phyloP scores from a whole-genome alignment of 805 yeast genomes.

The Sugiyamaella americana region DNA sequence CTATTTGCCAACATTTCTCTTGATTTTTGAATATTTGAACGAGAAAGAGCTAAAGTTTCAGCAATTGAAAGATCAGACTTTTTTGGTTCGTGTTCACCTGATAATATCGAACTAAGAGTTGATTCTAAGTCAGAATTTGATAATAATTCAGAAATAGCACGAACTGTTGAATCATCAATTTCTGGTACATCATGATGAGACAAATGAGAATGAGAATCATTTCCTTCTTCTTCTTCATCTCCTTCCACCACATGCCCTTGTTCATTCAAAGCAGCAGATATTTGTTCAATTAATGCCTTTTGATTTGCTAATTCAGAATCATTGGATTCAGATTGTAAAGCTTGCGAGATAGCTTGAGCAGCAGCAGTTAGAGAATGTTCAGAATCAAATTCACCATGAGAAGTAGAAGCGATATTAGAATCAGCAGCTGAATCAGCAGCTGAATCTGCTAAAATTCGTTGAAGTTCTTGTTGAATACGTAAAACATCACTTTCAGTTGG shows the following conservation, averaged over 20 bases:
- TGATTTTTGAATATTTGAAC: conserved; percentile 15
- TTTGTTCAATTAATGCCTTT: conserved; percentile 11
- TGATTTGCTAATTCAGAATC: conserved; percentile 1
- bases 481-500: not conserved
- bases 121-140: conserved; percentile 11
- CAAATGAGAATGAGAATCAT: conserved; percentile 9
- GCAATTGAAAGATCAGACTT: conserved; percentile 42
- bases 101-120: conserved; percentile 5
- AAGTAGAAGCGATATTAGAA: not conserved
- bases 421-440: not conserved
- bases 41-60: conserved; percentile 48
- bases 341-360: conserved; percentile 5
- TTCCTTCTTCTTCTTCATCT: conserved; percentile 3
- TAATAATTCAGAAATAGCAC: conserved; percentile 5
- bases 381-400: not conserved
- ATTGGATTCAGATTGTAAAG: not conserved
- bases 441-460: not conserved
- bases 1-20: conserved; percentile 9
- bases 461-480: not conserved
- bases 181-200: conserved; percentile 11
- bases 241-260: conserved; percentile 1
- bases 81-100: not conserved
- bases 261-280: conserved; percentile 11
- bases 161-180: not conserved
- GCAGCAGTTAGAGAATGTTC: conserved; percentile 4